Evolutionary conservation across 108 stramenopile species (phyloP), one percentile per base, ranked within the genome.

Genomic region (Fragilaria crotonensis): DNA sequence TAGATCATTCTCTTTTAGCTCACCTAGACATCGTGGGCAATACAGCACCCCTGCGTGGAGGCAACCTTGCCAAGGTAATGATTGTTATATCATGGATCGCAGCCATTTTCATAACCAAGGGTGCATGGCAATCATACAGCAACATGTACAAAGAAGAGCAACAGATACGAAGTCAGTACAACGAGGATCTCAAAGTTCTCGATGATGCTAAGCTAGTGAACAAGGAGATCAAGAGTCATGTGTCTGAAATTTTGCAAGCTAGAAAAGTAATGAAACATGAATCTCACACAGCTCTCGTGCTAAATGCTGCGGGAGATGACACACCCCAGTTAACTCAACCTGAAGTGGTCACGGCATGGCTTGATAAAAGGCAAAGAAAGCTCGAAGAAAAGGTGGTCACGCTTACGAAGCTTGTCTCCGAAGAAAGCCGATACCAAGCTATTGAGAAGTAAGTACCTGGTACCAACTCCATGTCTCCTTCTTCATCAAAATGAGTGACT

Each of bases 281-380:
- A 41, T 41, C 36, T 11, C 36, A 14, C 36, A 41, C 36, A 11
- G 36, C 36, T 41, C 7, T 41, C 14, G 36, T 41, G 11, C 36
- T 41, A 11, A 14, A 41, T 14, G 36, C 36, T 41, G 36, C 36
- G 36, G 36, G 36, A 11, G 36, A 41, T 11, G 36, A 41, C 14
- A 41, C 14, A 11, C 14, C 36, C 7, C 11, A 41, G 7, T 41
- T 41, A 11, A 41, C 36, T 7, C 51, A 52, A 25, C 51, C 48
- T 31, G 47, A 60, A 5, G 18, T 72, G 0, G 63, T 74, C 0
- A 45, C 49, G 30, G 57, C 36, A 5, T 80, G 73, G 74, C 52
- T 75, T 25, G 48, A 68, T 28, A 59, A 80, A 26, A 67, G 79
- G 30, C 73, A 75, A 47, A 57, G 64, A 56, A 62, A 59, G 4